Base-by-base conservation (phyloP, 371 early-diverging fungal genomes). In the Syncephalastrum contaminatum region DNA sequence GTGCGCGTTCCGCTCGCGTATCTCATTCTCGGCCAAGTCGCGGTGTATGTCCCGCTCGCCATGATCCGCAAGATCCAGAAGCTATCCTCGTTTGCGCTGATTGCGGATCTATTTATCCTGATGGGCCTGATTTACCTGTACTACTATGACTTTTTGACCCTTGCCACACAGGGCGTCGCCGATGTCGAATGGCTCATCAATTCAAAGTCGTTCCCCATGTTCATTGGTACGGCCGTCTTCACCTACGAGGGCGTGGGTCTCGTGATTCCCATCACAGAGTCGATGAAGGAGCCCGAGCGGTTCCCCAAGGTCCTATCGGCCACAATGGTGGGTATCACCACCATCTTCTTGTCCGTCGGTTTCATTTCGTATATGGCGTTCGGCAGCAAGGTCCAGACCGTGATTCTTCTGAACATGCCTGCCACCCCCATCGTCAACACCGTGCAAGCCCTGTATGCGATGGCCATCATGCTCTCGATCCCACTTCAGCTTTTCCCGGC, bases 191-290 rank as follows among this genome's bases (percentile, higher is more conserved):
- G 78, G 78, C 62, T 79, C 48, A 81, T 92, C 64, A 92, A 92
- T 64, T 51, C 71, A 24, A 73, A 78, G 27, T 82, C 84, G 6
- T 91, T 91, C 67, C 81, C 90, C 2, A 66, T 94, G 59, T 91
- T 91, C 63, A 84, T 94, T 53, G 95, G 95, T 42, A 93, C 93
- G 14, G 90, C 93, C 50, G 87, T 93, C 30, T 94, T 90, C 67
- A 89, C 93, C 0, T 94, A 88, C 58, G 95, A 94, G 73, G 95
- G 95, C 27, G 89, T 93, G 65, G 91, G 94, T 47, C 64, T 93
- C 39, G 73, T 88, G 19, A 85, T 86, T 58, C 86, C 88, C 5
- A 86, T 86, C 49, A 81, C 81, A 8, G 85, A 85, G 54, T 82
- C 86, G 0, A 94, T 92, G 92, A 81, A 80, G 67, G 85, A 87